Base-by-base conservation (phyloP, 768 basidiomycete species). In the Trametes gibbosa region DNA sequence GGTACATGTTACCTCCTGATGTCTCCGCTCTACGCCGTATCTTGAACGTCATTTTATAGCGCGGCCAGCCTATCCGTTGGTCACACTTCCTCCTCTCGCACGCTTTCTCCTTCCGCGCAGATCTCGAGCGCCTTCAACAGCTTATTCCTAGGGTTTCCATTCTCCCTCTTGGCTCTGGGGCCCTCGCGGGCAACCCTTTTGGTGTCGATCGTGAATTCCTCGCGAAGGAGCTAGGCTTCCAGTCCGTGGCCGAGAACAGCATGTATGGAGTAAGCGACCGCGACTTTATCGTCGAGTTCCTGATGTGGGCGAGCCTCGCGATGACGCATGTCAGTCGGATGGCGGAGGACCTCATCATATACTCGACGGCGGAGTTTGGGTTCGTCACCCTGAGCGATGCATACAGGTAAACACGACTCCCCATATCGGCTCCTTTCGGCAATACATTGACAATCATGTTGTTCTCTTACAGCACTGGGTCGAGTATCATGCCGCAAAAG, bases 401-500 rank as follows among this genome's bases (percentile, higher is more conserved):
- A 5, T 99, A 99, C 75, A 94, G 91, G 95, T 93, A 17, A 27
- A 57, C 14, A 34, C 14, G 29, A 19, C n/a, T n/a, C 50, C 17
- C 35, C 27, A 35, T 32, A 19, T 17, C 43, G 19, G 34, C 21
- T 23, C 37, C 50, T 40, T 27, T 51, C 29, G 40, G 27, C 41
- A 23, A 63, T 19, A 17, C 27, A 59, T 43, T 55, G 21, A 52
- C 23, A 39, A 57, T 32, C 19, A 17, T 13, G 25, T 16, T 17
- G 19, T 49, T 42, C 27, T 40, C 9, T 64, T 32, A 9, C 43
- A 98, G 95, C 70, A 99, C 97, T 43, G 97, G 97, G 7, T 98
- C 95, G 40, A 98, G 95, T 65, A 98, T 99, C 71, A 99, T 99
- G 97, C 97, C 97, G 5, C 97, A 98, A 71, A 98, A 99, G 78